phyloP scores from a whole-genome alignment of 2,329 filamentous ascomycete species.

The Apiospora saccharicola region DNA sequence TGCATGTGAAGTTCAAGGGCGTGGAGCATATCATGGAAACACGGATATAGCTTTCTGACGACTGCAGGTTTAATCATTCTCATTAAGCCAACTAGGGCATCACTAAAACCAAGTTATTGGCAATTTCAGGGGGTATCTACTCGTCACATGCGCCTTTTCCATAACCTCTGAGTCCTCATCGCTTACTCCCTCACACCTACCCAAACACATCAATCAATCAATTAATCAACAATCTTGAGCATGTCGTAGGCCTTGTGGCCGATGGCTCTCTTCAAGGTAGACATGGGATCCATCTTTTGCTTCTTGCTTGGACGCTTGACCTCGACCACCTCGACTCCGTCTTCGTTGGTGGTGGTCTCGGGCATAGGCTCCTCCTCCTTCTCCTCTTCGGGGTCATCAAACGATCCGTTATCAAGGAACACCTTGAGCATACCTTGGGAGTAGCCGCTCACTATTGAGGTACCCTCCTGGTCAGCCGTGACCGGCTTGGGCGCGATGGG shows the following conservation, averaged over 20 bases:
- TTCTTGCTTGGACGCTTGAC: conserved; percentile 38
- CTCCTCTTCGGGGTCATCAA: conserved; percentile 48
- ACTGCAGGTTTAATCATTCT: neutral
- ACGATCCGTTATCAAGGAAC: conserved; percentile 59
- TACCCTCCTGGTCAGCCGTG: conserved; percentile 51
- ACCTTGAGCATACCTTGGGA: conserved; percentile 65
- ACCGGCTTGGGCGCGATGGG: conserved; percentile 56
- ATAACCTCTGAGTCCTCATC: neutral
- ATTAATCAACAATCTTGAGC: conserved; percentile 61
- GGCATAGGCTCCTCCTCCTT: conserved; percentile 39
- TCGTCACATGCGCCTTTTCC: neutral
- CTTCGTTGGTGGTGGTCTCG: conserved; percentile 32
- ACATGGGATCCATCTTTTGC: conserved; percentile 52
- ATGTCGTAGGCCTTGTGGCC: conserved; percentile 62
- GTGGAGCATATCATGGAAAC: neutral
- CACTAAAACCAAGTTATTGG: neutral
- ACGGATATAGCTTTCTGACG: neutral
- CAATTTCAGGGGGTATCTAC: conserved; percentile 13
- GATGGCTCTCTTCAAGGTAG: conserved; percentile 57
- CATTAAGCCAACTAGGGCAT: neutral
- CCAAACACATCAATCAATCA: conserved; percentile 37
- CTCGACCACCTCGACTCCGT: neutral
- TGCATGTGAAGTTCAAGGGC: neutral
- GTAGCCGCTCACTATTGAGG: conserved; percentile 61
- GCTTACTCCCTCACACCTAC: neutral